phyloP scores from a whole-genome alignment of 2,329 filamentous ascomycete genomes.

The Fusarium piperis region DNA sequence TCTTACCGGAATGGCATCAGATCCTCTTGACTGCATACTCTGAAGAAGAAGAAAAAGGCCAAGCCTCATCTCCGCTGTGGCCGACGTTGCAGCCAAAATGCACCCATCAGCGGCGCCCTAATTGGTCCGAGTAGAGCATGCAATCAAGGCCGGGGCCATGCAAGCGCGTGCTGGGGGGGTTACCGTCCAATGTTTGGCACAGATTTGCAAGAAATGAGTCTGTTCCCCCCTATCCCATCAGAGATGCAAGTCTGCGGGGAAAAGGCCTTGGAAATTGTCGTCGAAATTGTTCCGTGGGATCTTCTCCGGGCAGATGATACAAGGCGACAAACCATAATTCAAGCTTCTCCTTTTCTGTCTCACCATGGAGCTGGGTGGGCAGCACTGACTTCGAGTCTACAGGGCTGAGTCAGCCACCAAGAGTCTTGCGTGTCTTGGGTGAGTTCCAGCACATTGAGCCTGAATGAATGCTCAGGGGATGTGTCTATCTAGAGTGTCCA shows the following conservation, averaged over 20 bases:
- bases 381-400: neutral
- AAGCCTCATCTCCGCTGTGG: conserved; percentile 30
- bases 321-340: neutral
- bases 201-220: neutral
- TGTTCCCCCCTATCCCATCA: neutral
- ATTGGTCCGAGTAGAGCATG: conserved; percentile 10
- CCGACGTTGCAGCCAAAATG: conserved; percentile 10
- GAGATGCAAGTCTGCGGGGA: conserved; percentile 25
- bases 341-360: neutral
- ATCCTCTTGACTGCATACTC: neutral
- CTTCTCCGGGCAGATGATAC: neutral
- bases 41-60: neutral
- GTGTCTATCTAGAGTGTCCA: neutral
- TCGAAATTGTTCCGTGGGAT: neutral
- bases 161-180: conserved; percentile 20
- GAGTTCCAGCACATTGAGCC: neutral
- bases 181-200: conserved; percentile 16
- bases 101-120: conserved; percentile 3
- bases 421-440: neutral
- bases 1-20: neutral
- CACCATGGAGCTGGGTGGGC: neutral
- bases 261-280: neutral
- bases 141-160: conserved; percentile 20
- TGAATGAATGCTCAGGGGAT: neutral
- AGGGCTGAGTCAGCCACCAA: neutral